Base-by-base conservation (phyloP, 257 asterid genomes). In the Solanum corneliomulleri region DNA sequence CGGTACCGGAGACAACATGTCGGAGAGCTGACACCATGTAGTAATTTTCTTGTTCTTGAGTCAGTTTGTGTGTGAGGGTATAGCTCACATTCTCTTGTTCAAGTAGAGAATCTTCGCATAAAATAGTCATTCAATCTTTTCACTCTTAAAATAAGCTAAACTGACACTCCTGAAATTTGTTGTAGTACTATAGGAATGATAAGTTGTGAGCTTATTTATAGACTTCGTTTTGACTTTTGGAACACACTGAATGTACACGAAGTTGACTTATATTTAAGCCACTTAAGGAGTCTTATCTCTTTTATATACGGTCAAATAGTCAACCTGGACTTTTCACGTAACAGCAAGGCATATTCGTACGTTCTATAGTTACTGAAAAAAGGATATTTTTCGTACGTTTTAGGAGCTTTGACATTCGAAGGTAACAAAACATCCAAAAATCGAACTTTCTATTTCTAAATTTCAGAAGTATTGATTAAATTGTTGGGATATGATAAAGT, bases 1-100 rank as follows among this genome's bases (percentile, higher is more conserved):
- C 68, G 71, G 66, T 42, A 33, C 91, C 85, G 47, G 82, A 41
- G 77, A 86, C 64, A 8, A 90, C 88, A 16, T 83, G 83, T 21
- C 66, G 27, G 37, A 90, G 87, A 23, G 89, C 89, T 11, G 88
- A 88, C 31, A 88, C 90, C 23, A 90, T 88, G 37, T 10, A 12
- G 47, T 86, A 2, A 15, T 16, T 11, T 70, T 86, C 92, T 52
- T 88, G 49, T 1, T 62, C 74, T 39, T 60, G 81, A 18, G 85
- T 58, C 15, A 29, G 35, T 21, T 8, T n/a, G 64, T 41, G 11
- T 20, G 52, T 8, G 49, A 33, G n/a, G 4, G 7, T 81, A 18
- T n/a, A 21, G 1, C 70, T n/a, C n/a, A 29, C 23, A 49, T 31
- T 18, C 9, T 81, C 69, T 49, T 18, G 69, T 49, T 18, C 44